A percentile compares a stretch with the other conserved stretches of the same genome.
These are phyloP conservation scores for Arthrobotrys musiformis DNA, from an alignment of 2,329 filamentous ascomycete genomes.

Conservation along the genomic window DNA sequence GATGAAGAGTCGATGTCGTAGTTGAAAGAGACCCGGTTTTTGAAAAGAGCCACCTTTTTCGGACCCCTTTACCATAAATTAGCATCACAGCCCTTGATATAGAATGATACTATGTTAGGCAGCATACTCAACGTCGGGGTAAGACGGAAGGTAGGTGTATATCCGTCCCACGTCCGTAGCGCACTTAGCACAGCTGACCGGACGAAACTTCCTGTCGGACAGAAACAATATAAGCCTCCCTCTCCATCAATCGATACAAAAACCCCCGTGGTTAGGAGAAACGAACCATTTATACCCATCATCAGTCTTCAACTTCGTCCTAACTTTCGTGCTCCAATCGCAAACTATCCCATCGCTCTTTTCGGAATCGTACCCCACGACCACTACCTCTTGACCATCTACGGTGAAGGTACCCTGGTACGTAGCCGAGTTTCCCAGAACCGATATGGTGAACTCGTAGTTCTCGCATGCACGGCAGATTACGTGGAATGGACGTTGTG, in stretches of 20 bases:
- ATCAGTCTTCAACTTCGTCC: background rate
- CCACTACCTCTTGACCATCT: background rate
- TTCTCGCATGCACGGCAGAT: constrained; percentile 10
- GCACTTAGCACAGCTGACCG: background rate
- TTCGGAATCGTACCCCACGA: background rate
- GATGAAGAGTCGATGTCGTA: background rate
- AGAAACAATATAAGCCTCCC: background rate
- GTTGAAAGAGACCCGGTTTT: background rate
- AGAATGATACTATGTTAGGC: background rate
- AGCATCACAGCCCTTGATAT: background rate
- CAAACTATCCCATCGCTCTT: background rate
- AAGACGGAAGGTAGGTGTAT: background rate
- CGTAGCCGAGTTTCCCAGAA: background rate
- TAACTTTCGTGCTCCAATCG: background rate
- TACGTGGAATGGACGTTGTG: background rate
- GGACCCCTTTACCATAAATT: background rate
- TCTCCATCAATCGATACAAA: background rate
- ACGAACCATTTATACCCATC: background rate
- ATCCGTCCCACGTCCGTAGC: background rate
- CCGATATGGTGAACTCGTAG: background rate
- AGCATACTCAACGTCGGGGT: background rate
- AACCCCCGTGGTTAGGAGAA: background rate
- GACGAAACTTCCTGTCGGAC: background rate
- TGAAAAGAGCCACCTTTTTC: constrained; percentile 18
- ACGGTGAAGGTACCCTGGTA: constrained; percentile 6